Percentiles rank a stretch among this genome's conserved stretches.
Evolutionary conservation across 192 early-diverging fungal genomes (phyloP).

Genomic region (Dimargaris cristalligena): DNA sequence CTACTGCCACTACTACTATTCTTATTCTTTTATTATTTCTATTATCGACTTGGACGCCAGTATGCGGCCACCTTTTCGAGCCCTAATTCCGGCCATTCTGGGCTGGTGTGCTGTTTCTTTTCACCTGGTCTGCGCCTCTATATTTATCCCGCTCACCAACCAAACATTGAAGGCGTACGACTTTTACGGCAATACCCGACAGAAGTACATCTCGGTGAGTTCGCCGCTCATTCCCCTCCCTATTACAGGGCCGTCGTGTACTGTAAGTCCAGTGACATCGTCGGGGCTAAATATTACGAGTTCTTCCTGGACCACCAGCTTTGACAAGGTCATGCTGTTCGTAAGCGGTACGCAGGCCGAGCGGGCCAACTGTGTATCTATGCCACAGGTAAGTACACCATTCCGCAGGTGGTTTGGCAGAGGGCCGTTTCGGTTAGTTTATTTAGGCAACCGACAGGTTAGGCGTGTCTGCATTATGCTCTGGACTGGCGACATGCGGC

Average conservation of each 20-base stretch:
- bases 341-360: not conserved
- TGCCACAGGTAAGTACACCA: not conserved
- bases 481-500: too few relatives aligned
- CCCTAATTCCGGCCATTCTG: too few relatives aligned
- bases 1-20: too few relatives aligned
- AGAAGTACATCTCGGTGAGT: not conserved
- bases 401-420: not conserved
- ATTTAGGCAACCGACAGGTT: not conserved
- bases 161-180: not conserved
- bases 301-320: not conserved
- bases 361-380: not conserved
- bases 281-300: not conserved
- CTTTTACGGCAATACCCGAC: not conserved
- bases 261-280: not conserved
- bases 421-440: not conserved
- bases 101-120: too few relatives aligned
- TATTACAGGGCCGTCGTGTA: not conserved
- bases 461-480: not conserved
- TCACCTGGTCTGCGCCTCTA: too few relatives aligned
- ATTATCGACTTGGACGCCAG: too few relatives aligned
- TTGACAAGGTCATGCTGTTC: not conserved
- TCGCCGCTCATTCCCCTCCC: not conserved
- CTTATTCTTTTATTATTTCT: too few relatives aligned
- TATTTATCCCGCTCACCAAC: too few relatives aligned
- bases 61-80: too few relatives aligned